Conservation (phyloP, 495 filamentous ascomycete species). For the Hypoxylon fuscum region DNA sequence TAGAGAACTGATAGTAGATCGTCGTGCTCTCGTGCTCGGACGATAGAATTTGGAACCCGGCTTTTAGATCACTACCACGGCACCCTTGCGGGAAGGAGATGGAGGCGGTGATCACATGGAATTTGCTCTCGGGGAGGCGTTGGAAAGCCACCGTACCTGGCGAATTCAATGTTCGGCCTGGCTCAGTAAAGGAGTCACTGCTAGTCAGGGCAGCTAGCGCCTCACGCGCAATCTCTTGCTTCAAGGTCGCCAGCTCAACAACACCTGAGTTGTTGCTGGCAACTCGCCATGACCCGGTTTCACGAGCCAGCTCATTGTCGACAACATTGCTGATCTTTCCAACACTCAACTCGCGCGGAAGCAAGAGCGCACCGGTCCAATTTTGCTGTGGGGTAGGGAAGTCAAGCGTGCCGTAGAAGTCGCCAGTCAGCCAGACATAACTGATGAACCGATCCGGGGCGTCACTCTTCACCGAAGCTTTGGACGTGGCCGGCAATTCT, state of each 20-base stretch:
- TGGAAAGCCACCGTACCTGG: constrained; percentile 27
- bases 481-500: constrained; percentile 31
- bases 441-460: constrained; percentile 36
- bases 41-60: constrained; percentile 39
- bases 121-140: constrained; percentile 19
- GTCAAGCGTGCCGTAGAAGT: constrained; percentile 28
- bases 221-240: constrained; percentile 38
- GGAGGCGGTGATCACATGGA: constrained; percentile 29
- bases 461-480: constrained; percentile 36
- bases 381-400: constrained; percentile 36
- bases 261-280: constrained; percentile 21
- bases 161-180: constrained; percentile 30
- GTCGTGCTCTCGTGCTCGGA: constrained; percentile 43
- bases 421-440: constrained; percentile 35
- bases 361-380: constrained; percentile 37
- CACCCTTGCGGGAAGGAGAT: constrained; percentile 20
- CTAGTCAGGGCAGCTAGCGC: constrained; percentile 28
- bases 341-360: constrained; percentile 38
- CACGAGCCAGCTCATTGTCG: constrained; percentile 31
- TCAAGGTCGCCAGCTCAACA: constrained; percentile 27
- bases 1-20: constrained; percentile 44
- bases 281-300: constrained; percentile 36
- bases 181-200: constrained; percentile 22
- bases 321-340: constrained; percentile 37
- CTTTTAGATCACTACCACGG: constrained; percentile 33